Evolutionary conservation across 2,329 filamentous ascomycete species (phyloP), one percentile per base, ranked within the genome.

Genomic region (Rutstroemia sydowiana): DNA sequence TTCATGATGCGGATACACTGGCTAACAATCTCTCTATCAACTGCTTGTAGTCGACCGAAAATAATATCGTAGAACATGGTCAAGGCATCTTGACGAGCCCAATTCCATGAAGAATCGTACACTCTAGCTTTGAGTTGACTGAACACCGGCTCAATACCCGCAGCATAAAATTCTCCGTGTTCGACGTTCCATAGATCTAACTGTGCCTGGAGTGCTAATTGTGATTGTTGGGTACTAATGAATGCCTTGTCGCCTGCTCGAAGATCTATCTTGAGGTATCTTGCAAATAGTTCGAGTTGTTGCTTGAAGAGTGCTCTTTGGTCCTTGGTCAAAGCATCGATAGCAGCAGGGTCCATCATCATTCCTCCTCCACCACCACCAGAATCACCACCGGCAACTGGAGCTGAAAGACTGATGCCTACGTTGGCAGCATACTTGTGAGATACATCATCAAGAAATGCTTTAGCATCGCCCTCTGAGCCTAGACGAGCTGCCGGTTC

Each of bases 11-110:
- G 87, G 66, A 98, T 97, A 73, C 93, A 98, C 69, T 91, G 91
- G 72, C 91, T 96, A 67, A 98, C 93, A 63, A 97, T 98, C 70
- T 98, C 93, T 58, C 93, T 88, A 65, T 98, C 93, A 37, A 98
- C 87, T 45, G 85, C 88, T 74, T 93, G 83, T 49, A 98, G 82
- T 55, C 93, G 84, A 53, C 93, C 93, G 64, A 98, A 98, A 66
- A 98, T 96, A 66, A 98, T 95, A 66, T 98, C 93, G 73, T 90
- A 98, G 76, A 93, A 98, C 92, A 98, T 98, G 74, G 80, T 93
- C 49, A 98, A 81, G 26, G 92, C 93, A 69, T 98, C 93, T 69
- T 98, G 93, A 48, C 93, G 86, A 56, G 90, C 93, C 93, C 93
- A 98, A 70, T 98, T 98, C 93, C 93, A 98, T 0, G 90, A 95